Base-by-base conservation (phyloP, 2,329 filamentous ascomycete species). In the Blastomyces parvus region DNA sequence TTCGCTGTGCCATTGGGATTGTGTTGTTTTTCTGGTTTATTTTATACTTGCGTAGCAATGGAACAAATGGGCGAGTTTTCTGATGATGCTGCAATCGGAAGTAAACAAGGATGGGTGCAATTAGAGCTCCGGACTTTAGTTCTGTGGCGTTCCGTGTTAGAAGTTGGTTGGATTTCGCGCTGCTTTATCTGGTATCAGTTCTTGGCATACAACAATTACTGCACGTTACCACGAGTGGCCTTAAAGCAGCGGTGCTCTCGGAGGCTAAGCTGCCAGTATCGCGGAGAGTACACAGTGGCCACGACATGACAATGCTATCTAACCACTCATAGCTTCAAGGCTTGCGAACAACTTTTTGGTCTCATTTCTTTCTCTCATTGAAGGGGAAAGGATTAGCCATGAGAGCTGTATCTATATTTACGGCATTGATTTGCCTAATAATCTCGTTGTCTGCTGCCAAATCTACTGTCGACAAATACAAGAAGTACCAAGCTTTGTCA, bases 401-500 rank as follows among this genome's bases (percentile, higher is more conserved):
- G 74, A 76, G 71, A 66, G 64, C 70, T 59, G 68, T 73, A 62
- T 66, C 65, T 19, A 61, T 71, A 30, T 44, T 75, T 40, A 61
- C 71, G 58, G 84, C 88, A 61, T 53, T 74, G 2, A 73, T 36
- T 74, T 69, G 53, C 64, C 73, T 40, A 52, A 72, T 64, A 67
- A 70, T 36, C 63, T 69, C 50, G 68, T 70, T 19, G 56, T 76
- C 38, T 46, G 69, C 73, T 58, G 70, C 70, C 38, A 88, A 88
- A 73, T 86, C 88, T 74, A 72, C 82, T 14, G 78, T 73, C 66
- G 85, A 90, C 74, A 86, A 84, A 71, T 96, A 93, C 80, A 74
- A 83, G 66, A 82, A 85, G 64, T 93, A 86, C 78, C 86, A 88
- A 73, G 74, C 84, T 67, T 86, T 91, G 74, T 81, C 88, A 64